A percentile compares a stretch with the other conserved stretches of the same genome.
These are phyloP conservation scores for Quercus engelmannii DNA, from an alignment of 306 rosid species.

Conservation along the genomic window DNA sequence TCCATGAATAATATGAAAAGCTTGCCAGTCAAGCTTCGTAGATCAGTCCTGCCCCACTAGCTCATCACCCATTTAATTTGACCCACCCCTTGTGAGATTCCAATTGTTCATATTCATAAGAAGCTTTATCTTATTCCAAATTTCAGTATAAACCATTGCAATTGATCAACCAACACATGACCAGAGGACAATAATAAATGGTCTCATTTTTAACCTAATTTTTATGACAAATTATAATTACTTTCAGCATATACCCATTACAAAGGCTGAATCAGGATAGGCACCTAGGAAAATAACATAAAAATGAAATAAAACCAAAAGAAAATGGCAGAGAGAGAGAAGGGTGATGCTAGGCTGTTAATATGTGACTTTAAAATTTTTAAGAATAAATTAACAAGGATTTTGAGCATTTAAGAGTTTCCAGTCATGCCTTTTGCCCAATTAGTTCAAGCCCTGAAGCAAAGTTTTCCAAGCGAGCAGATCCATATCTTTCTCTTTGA, in stretches of 20 bases:
- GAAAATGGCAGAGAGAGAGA: constrained; percentile 5
- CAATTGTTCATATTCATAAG: too few species aligned
- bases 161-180: too few species aligned
- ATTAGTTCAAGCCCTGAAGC: constrained; percentile 89
- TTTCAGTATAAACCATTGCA: too few species aligned
- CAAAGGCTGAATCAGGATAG: background rate
- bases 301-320: background rate
- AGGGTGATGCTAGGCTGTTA: constrained; percentile 8
- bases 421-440: constrained; percentile 68
- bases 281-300: background rate
- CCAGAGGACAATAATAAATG: too few species aligned
- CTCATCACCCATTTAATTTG: too few species aligned
- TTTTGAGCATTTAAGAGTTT: background rate
- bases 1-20: too few species aligned
- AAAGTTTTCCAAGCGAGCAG: constrained; percentile 90
- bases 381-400: constrained; percentile 2
- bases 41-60: too few species aligned
- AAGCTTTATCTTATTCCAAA: too few species aligned
- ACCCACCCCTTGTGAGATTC: too few species aligned
- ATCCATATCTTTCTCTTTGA: constrained; percentile 83
- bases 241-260: background rate
- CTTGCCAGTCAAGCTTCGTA: too few species aligned
- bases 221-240: too few species aligned
- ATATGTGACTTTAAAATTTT: background rate
- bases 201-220: too few species aligned